phyloP scores from a whole-genome alignment of 2,329 filamentous ascomycete species.

The Arthroderma sp. region DNA sequence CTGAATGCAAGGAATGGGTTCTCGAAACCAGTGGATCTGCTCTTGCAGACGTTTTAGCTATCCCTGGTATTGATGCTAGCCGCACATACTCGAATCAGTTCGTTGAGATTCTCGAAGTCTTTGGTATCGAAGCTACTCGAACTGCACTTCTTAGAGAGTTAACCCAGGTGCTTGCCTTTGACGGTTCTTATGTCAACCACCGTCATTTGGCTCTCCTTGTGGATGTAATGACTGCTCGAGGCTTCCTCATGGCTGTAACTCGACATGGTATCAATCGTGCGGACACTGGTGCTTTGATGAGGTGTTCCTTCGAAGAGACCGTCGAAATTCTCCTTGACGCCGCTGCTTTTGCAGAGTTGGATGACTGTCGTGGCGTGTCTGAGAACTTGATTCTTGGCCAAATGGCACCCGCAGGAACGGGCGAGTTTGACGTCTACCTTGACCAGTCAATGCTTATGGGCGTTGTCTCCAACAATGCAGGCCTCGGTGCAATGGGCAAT shows the following conservation, averaged over 20 bases:
- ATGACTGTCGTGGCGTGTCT: constrained; percentile 95
- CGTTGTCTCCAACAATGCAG: constrained; percentile 82
- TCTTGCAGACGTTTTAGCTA: constrained; percentile 68
- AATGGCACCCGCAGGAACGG: constrained; percentile 91
- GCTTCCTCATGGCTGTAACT: constrained; percentile 88
- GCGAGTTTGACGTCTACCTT: constrained; percentile 84
- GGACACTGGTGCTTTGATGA: constrained; percentile 95
- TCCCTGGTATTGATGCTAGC: constrained; percentile 75
- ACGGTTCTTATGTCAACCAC: constrained; percentile 99
- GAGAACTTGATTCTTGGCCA: constrained; percentile 98
- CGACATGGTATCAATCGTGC: constrained; percentile 97
- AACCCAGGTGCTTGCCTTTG: constrained; percentile 87
- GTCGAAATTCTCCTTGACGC: constrained; percentile 97
- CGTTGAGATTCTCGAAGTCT: constrained; percentile 84
- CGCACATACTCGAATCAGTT: constrained; percentile 93
- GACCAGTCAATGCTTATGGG: constrained; percentile 94
- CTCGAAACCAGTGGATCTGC: constrained; percentile 88
- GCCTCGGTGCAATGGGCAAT: constrained; percentile 68
- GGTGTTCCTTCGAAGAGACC: constrained; percentile 98
- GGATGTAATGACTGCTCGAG: constrained; percentile 95
- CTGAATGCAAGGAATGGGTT: constrained; percentile 80
- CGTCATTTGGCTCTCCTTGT: constrained; percentile 89
- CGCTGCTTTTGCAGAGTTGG: constrained; percentile 83
- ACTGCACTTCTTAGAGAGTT: constrained; percentile 77
- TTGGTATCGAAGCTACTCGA: constrained; percentile 91